Conservation (phyloP, 129 eudicot species). For the Dittrichia graveolens region DNA sequence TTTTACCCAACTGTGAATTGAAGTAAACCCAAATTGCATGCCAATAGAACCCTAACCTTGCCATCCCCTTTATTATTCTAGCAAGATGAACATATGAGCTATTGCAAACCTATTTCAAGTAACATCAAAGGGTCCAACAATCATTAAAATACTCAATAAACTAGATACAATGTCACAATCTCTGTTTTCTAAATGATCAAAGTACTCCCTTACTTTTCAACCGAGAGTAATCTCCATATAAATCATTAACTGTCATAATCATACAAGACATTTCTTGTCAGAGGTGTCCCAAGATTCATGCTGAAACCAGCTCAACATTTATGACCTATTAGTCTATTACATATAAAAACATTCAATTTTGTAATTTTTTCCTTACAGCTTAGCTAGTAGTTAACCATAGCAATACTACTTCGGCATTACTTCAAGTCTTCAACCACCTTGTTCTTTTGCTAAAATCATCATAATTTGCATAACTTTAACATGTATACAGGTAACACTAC, state of each 20-base stretch:
- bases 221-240: background rate
- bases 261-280: slow-evolving; percentile 2
- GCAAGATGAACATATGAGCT: no score
- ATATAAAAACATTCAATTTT: no score
- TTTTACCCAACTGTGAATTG: no score
- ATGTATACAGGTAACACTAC: background rate
- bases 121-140: no score
- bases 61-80: no score
- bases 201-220: background rate
- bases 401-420: background rate
- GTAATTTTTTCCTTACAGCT: slow-evolving; percentile 10
- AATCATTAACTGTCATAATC: background rate
- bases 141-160: no score
- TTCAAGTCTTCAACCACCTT: slow-evolving; percentile 1
- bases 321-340: no score
- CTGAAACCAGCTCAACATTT: background rate
- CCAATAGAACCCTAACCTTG: no score
- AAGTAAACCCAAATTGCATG: no score
- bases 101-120: no score
- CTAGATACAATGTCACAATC: slow-evolving; percentile 2
- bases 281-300: background rate
- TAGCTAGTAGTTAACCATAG: slow-evolving; percentile 1
- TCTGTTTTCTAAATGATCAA: slow-evolving; percentile 13
- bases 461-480: slow-evolving; percentile 12
- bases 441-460: slow-evolving; percentile 22